Conservation (phyloP, 495 filamentous ascomycete species). For the Venustampulla echinocandica region DNA sequence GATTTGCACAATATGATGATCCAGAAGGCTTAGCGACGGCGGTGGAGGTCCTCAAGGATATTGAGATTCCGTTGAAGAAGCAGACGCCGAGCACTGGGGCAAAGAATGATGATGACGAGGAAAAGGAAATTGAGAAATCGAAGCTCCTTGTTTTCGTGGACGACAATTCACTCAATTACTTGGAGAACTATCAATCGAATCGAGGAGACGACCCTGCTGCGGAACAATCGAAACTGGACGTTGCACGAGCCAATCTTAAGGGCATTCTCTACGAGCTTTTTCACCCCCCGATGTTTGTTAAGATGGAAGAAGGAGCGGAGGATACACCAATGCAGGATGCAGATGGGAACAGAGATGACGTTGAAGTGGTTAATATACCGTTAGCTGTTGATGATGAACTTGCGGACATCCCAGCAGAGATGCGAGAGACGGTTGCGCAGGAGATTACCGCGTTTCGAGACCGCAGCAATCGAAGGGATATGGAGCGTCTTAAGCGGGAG, state of each 20-base stretch:
- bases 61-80: constrained; percentile 77
- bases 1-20: constrained; percentile 96
- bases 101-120: constrained; percentile 33
- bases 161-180: constrained; percentile 65
- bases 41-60: constrained; percentile 74
- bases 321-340: constrained; percentile 65
- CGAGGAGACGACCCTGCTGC: constrained; percentile 55
- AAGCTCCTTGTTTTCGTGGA: constrained; percentile 73
- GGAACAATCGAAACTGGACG: constrained; percentile 57
- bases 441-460: constrained; percentile 94
- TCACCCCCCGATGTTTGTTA: constrained; percentile 51
- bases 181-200: constrained; percentile 66
- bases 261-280: constrained; percentile 60
- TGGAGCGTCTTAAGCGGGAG: constrained; percentile 77
- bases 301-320: constrained; percentile 47
- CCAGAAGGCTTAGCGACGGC: constrained; percentile 79
- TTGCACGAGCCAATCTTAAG: constrained; percentile 54
- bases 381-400: constrained; percentile 88
- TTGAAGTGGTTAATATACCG: constrained; percentile 85
- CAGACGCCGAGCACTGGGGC: constrained; percentile 42
- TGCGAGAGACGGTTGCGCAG: constrained; percentile 91
- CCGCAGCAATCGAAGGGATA: constrained; percentile 73
- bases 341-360: constrained; percentile 47
- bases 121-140: constrained; percentile 56
- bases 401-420: constrained; percentile 89